A percentile compares a stretch with the other conserved stretches of the same genome.
phyloP scores from a whole-genome alignment of 805 yeast species.

The Nakazawaea siamensis region DNA sequence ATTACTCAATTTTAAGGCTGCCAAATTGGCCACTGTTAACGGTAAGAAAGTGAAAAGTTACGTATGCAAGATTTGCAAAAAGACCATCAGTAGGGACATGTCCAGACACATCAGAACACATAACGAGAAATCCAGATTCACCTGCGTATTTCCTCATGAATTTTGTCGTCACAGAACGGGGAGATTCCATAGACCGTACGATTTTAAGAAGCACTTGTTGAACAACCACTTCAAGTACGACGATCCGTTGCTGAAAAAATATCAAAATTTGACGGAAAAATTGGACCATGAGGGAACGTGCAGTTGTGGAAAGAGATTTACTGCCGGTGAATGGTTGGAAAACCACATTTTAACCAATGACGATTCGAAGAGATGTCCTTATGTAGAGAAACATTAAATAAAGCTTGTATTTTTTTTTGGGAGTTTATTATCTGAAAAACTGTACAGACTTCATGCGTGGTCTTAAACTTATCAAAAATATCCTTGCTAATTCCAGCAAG shows the following conservation, averaged over 20 bases:
- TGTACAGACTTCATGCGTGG: too few species aligned
- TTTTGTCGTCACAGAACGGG: constrained; percentile 54
- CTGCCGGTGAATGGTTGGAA: constrained; percentile 52
- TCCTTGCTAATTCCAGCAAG: too few species aligned
- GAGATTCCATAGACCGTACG: constrained; percentile 59
- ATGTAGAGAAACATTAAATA: too few species aligned
- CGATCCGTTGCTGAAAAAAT: constrained; percentile 30
- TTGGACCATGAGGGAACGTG: constrained; percentile 44
- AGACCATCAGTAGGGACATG: constrained; percentile 35
- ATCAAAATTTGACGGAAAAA: constrained; percentile 45
- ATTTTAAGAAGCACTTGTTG: constrained; percentile 55
- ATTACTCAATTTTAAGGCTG: not conserved
- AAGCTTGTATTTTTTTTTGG: too few species aligned
- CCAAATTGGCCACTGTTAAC: not conserved
- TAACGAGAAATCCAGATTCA: constrained; percentile 45
- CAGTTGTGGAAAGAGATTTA: constrained; percentile 38
- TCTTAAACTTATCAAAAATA: too few species aligned
- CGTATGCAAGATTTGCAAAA: constrained; percentile 2
- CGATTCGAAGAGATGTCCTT: not conserved
- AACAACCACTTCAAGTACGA: constrained; percentile 54
- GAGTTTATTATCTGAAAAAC: too few species aligned
- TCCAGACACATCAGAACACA: constrained; percentile 58
- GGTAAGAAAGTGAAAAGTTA: not conserved
- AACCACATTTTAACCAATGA: constrained; percentile 34
- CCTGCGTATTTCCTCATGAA: constrained; percentile 46